A percentile compares a stretch with the other conserved stretches of the same genome.
phyloP scores from a whole-genome alignment of 2,329 filamentous ascomycete genomes.

The Stachybotrys echinatus region DNA sequence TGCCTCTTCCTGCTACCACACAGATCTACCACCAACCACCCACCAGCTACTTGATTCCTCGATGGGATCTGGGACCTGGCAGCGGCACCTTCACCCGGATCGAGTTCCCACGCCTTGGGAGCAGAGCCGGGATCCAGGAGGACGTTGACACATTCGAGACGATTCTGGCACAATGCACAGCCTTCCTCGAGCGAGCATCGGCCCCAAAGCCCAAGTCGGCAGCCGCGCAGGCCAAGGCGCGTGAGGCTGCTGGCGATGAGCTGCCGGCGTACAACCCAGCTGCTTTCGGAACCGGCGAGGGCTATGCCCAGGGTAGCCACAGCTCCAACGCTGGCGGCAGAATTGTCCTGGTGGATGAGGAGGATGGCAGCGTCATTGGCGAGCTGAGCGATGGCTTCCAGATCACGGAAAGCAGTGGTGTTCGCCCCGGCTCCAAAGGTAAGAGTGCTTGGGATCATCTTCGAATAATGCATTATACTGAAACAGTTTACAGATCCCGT shows the following conservation, averaged over 20 bases:
- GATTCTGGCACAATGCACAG: conserved; percentile 94
- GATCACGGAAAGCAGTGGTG: conserved; percentile 67
- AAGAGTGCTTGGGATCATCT: conserved; percentile 20
- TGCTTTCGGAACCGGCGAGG: conserved; percentile 74
- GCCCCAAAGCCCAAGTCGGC: conserved; percentile 42
- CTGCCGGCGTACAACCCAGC: conserved; percentile 72
- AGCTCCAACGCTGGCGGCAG: conserved; percentile 54
- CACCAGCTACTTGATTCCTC: conserved; percentile 85
- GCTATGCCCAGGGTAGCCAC: conserved; percentile 60
- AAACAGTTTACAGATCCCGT: conserved; percentile 54
- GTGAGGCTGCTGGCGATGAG: conserved; percentile 35
- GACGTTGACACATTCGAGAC: conserved; percentile 96
- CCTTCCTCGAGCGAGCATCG: conserved; percentile 81
- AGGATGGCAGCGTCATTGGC: conserved; percentile 91
- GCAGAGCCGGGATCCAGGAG: conserved; percentile 72
- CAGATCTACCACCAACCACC: conserved; percentile 97
- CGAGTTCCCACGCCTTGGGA: conserved; percentile 75
- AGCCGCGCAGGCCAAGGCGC: conserved; percentile 31
- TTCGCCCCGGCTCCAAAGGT: conserved; percentile 92
- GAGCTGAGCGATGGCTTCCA: conserved; percentile 81
- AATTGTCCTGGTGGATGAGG: conserved; percentile 91
- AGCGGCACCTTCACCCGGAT: conserved; percentile 89
- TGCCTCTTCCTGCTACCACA: conserved; percentile 88
- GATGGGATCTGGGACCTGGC: conserved; percentile 88
- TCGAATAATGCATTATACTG: background rate